These are phyloP conservation scores for Cordyceps fumosorosea DNA, from an alignment of 2,329 filamentous ascomycete species.

Conservation along the genomic window DNA sequence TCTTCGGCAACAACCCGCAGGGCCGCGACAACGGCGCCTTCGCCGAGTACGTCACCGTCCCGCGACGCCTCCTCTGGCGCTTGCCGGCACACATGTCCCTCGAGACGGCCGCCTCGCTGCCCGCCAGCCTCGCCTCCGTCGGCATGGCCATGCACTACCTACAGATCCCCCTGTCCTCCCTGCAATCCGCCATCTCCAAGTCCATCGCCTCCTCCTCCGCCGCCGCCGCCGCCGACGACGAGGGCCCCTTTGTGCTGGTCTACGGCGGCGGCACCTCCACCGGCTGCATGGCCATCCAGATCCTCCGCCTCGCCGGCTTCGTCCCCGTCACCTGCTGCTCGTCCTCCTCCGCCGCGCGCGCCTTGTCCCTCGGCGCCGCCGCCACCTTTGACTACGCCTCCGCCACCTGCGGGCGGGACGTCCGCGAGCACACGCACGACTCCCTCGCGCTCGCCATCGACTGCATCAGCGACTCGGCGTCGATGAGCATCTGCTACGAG, in stretches of 20 bases:
- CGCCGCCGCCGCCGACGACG: neutral
- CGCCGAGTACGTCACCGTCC: neutral
- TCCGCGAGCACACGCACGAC: conserved; percentile 17
- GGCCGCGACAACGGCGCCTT: neutral
- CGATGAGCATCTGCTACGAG: conserved; percentile 15
- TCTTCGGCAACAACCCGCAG: neutral
- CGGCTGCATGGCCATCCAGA: conserved; percentile 23
- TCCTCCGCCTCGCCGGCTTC: neutral
- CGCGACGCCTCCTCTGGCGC: neutral
- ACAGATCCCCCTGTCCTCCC: neutral
- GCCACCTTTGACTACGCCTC: conserved; percentile 18
- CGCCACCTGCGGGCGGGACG: conserved; percentile 17
- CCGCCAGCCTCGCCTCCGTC: neutral
- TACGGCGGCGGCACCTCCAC: conserved; percentile 25
- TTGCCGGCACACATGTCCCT: neutral
- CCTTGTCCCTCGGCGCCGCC: conserved; percentile 7
- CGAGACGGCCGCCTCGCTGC: neutral
- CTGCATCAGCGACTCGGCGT: conserved; percentile 15
- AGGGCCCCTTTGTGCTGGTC: conserved; percentile 19
- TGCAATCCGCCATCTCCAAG: neutral
- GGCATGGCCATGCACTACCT: neutral
- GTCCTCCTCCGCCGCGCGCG: neutral
- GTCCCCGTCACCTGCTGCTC: neutral
- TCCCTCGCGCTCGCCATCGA: conserved; percentile 15
- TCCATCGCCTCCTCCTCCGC: neutral